Conservation (phyloP, 2,329 filamentous ascomycete genomes). For the Nemania bipapillata region DNA sequence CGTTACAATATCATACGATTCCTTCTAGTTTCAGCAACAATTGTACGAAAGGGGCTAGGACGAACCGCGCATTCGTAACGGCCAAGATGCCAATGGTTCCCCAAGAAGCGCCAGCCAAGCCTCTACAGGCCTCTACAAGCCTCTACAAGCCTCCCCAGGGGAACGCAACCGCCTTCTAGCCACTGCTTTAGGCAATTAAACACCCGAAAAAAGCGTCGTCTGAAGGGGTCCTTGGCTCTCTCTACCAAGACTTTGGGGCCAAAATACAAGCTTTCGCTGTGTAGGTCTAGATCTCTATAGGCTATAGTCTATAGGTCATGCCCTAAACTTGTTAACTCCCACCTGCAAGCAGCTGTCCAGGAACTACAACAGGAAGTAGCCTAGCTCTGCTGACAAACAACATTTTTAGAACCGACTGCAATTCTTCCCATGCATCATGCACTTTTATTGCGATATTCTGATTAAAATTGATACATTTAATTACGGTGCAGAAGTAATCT, state of each 20-base stretch:
- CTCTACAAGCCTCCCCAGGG: slow-evolving; percentile 1
- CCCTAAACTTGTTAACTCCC: background rate
- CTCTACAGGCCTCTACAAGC: too few relatives aligned
- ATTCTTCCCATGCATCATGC: too few relatives aligned
- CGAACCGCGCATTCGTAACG: slow-evolving; percentile 28
- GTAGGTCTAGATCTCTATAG: background rate
- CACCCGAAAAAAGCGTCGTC: slow-evolving; percentile 11
- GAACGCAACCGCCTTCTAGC: slow-evolving; percentile 4
- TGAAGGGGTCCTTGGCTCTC: slow-evolving; percentile 30
- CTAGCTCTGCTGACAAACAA: too few relatives aligned
- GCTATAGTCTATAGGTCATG: background rate
- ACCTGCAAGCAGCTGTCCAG: background rate
- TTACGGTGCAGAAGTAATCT: too few relatives aligned
- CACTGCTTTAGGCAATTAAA: background rate
- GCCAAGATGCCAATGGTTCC: slow-evolving; percentile 25
- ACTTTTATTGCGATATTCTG: too few relatives aligned
- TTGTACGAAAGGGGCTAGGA: slow-evolving; percentile 3
- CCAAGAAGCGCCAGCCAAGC: slow-evolving; percentile 18
- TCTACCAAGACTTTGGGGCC: slow-evolving; percentile 16
- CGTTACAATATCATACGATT: slow-evolving; percentile 26
- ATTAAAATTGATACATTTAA: too few relatives aligned
- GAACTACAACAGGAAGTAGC: background rate
- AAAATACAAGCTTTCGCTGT: background rate
- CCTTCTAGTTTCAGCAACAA: slow-evolving; percentile 16
- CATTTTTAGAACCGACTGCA: too few relatives aligned